Percentiles rank a stretch among this genome's conserved stretches.
These are phyloP conservation scores for Gossypium davidsonii DNA, from an alignment of 441 rosid genomes.

Conservation along the genomic window DNA sequence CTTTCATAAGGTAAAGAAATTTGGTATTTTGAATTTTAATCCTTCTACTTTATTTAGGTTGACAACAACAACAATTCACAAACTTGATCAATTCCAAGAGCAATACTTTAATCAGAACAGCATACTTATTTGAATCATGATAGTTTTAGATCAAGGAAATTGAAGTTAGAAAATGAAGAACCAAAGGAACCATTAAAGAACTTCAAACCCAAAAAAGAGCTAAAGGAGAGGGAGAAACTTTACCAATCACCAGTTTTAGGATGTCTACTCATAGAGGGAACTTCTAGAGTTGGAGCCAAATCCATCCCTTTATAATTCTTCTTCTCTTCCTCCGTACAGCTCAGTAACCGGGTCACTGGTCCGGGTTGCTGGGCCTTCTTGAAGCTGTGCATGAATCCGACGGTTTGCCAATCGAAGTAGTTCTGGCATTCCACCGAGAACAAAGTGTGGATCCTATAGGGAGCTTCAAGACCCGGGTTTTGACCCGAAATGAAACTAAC, in stretches of 20 bases:
- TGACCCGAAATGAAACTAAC: constrained; percentile 28
- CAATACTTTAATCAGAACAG: background rate
- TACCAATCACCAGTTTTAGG: constrained; percentile 95
- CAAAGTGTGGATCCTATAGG: constrained; percentile 85
- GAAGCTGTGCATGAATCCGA: constrained; percentile 90
- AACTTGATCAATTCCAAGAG: background rate
- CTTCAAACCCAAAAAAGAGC: background rate
- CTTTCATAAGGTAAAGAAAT: background rate
- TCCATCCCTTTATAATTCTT: constrained; percentile 76
- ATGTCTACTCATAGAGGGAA: constrained; percentile 93
- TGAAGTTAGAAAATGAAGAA: background rate
- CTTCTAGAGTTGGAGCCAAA: constrained; percentile 82
- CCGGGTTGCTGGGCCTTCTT: constrained; percentile 85
- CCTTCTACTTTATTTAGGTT: background rate
- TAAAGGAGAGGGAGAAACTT: background rate
- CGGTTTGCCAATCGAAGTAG: constrained; percentile 98
- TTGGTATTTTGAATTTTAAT: background rate
- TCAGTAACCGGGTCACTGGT: constrained; percentile 75
- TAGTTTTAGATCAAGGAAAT: background rate
- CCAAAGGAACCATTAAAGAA: background rate
- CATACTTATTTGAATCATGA: background rate
- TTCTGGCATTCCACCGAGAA: constrained; percentile 95
- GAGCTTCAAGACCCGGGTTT: constrained; percentile 36
- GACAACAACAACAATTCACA: background rate
- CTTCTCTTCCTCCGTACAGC: constrained; percentile 88